A percentile compares a stretch with the other conserved stretches of the same genome.
These are phyloP conservation scores for Cladosporium cucumerinum DNA, from an alignment of 2,329 filamentous ascomycete genomes.

Conservation along the genomic window DNA sequence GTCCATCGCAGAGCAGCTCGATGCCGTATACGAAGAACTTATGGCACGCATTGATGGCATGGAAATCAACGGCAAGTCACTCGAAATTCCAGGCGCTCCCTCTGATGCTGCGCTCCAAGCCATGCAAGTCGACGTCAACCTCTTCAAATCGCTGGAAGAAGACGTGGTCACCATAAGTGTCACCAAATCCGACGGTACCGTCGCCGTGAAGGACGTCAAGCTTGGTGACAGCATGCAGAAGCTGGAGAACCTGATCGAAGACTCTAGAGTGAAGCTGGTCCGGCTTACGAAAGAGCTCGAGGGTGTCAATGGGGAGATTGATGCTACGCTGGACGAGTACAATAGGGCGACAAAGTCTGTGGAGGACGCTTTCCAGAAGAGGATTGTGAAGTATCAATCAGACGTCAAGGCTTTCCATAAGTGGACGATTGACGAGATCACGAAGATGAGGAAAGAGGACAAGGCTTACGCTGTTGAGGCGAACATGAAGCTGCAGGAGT, in stretches of 20 bases:
- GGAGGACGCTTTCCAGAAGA: constrained; percentile 16
- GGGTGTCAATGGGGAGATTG: constrained; percentile 23
- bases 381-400: constrained; percentile 20
- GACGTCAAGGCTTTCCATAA: constrained; percentile 21
- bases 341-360: constrained; percentile 14
- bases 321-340: constrained; percentile 19
- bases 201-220: constrained; percentile 3
- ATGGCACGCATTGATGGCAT: constrained; percentile 22
- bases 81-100: constrained; percentile 18
- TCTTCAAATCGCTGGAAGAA: constrained; percentile 24
- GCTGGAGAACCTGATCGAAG: constrained; percentile 17
- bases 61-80: constrained; percentile 20
- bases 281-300: constrained; percentile 20
- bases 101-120: constrained; percentile 22
- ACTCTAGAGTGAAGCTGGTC: constrained; percentile 18
- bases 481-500: constrained; percentile 23
- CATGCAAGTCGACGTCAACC: constrained; percentile 14
- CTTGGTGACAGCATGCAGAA: constrained; percentile 24
- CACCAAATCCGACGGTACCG: constrained; percentile 14
- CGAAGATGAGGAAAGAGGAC: constrained; percentile 23
- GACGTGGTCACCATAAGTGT: constrained; percentile 20
- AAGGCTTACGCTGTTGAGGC: constrained; percentile 17
- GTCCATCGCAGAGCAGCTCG: constrained; percentile 4
- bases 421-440: constrained; percentile 20
- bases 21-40: constrained; percentile 20